Percentiles rank a stretch among this genome's conserved stretches.
These are phyloP conservation scores for Hymenoscyphus albidus DNA, from an alignment of 2,329 filamentous ascomycete species.

Conservation along the genomic window DNA sequence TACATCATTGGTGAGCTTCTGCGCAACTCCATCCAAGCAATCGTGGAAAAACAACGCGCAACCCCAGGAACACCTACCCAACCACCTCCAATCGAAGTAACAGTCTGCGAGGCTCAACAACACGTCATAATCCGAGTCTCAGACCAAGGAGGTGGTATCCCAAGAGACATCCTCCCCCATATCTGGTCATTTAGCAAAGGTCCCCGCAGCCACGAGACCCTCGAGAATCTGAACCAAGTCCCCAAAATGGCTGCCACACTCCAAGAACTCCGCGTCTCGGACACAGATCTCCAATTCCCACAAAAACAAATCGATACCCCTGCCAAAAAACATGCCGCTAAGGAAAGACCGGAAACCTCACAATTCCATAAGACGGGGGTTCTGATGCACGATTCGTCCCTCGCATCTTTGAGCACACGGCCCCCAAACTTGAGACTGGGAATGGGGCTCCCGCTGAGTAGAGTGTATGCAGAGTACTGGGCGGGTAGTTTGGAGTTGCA, in stretches of 20 bases:
- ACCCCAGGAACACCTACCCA: slow-evolving; percentile 21
- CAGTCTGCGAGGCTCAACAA: slow-evolving; percentile 89
- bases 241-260: slow-evolving; percentile 90
- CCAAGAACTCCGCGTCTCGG: slow-evolving; percentile 68
- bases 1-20: slow-evolving; percentile 96
- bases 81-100: slow-evolving; percentile 84
- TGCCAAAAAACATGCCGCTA: background rate
- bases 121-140: slow-evolving; percentile 96
- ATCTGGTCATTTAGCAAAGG: slow-evolving; percentile 98
- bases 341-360: slow-evolving; percentile 33
- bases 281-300: slow-evolving; percentile 23
- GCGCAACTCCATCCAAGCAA: slow-evolving; percentile 89
- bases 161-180: slow-evolving; percentile 77
- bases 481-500: slow-evolving; percentile 87
- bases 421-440: slow-evolving; percentile 84
- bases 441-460: slow-evolving; percentile 88
- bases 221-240: slow-evolving; percentile 83
- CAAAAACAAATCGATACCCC: background rate
- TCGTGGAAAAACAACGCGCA: slow-evolving; percentile 67
- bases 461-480: slow-evolving; percentile 98
- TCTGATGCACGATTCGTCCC: slow-evolving; percentile 46
- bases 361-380: slow-evolving; percentile 7
- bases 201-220: slow-evolving; percentile 68
- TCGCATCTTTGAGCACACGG: slow-evolving; percentile 75
- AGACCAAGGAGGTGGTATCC: slow-evolving; percentile 90